Base-by-base conservation (phyloP, 306 rosid genomes). In the Clitoria ternatea region DNA sequence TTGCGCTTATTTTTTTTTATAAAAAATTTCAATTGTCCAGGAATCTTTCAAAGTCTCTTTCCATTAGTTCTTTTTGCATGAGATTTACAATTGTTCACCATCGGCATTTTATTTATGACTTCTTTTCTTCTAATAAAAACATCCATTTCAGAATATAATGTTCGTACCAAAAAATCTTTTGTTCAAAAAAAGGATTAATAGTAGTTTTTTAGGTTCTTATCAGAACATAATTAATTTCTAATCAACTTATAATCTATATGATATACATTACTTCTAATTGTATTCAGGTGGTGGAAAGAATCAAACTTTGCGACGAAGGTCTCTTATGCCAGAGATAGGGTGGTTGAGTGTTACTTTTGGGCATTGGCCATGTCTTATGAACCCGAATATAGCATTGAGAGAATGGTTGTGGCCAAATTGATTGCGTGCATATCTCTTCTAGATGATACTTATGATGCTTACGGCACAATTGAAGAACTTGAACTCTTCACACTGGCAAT, bases 401-500 rank as follows among this genome's bases (percentile, higher is more conserved):
- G 92, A 4, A 59, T 76, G 3, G 24, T 27, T 29, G 2, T 5
- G 12, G 5, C 73, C 4, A 80, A 83, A 74, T 61, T 85, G 12
- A 2, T 75, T 10, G 26, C 29, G 1, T 35, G 78, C 17, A 11
- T 40, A 11, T 50, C 75, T 3, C 13, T 36, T 8, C 9, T 82
- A 3, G 86, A 86, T 74, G 91, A 84, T 27, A 79, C 77, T 5
- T 84, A 79, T 70, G 91, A 84, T 69, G 60, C 54, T 1, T 70
- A 71, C 3, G 92, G 77, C 14, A 87, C 77, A 12, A 0, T 74
- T 65, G 85, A 84, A 74, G 92, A 84, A 49, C 85, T 84, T 4
- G 66, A 82, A 9, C 57, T 80, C 27, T 80, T 87, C 66, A 78
- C 85, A 11, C 7, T 69, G 6, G 88, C 84, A 17, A 66, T 86